Evolutionary conservation across 768 basidiomycete genomes (phyloP), one percentile per base, ranked within the genome.

Genomic region (Artomyces pyxidatus): DNA sequence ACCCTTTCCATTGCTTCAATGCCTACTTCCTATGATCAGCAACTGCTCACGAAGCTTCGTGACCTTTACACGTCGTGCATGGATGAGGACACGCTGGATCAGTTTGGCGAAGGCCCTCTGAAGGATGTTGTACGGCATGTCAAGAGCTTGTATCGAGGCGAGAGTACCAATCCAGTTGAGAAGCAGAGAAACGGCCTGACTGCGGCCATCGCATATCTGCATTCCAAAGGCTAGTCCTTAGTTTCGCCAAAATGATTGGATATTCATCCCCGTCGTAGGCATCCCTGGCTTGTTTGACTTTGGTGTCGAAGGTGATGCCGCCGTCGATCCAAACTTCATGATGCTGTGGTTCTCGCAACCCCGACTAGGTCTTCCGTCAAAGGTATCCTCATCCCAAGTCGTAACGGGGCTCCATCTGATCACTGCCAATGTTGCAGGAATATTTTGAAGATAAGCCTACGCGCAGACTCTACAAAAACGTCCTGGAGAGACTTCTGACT

Each of bases 251-350:
- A 19, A 23, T 23, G 30, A 37, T 44, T 25, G 29, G 14, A 35
- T 37, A 9, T 37, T n/a, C n/a, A 37, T 16, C 49, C 23, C 23
- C 42, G 9, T 46, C 25, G 11, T 54, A 94, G 92, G 83, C 38
- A 76, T 95, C 51, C 76, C 77, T 17, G 85, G 79, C 2, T 65
- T 97, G 11, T 88, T 97, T 59, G 70, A 74, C n/a, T 85, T 92
- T 56, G 71, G 70, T n/a, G 75, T 94, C 49, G 91, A 95, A 50
- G 93, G 94, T 26, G 94, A 97, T 62, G 77, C 81, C 21, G 90
- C 84, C 7, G 73, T 79, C 5, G 90, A 96, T 58, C 90, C 94
- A 0, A 89, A 93, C 58, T 70, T 74, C 43, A 91, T 95, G 82
- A 75, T 76, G 0, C 71, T 92, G 12, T 92, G 87, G 86, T 83